These are phyloP conservation scores for Bacidia gigantensis DNA, from an alignment of 495 filamentous ascomycete genomes.

Conservation along the genomic window DNA sequence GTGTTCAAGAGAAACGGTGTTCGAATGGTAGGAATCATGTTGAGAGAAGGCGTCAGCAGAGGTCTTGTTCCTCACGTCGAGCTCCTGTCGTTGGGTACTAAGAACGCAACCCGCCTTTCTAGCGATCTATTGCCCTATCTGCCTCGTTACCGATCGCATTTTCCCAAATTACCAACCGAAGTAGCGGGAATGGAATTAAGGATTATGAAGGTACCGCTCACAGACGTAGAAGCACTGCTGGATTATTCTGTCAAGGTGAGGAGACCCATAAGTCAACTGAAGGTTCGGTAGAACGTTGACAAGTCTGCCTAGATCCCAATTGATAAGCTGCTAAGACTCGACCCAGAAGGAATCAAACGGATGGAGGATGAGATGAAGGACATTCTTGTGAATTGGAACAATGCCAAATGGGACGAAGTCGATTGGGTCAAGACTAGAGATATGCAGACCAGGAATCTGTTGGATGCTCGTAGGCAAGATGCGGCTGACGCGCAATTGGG, in stretches of 20 bases:
- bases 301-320: constrained; percentile 19
- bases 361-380: constrained; percentile 48
- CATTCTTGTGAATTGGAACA: constrained; percentile 55
- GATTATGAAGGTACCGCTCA: constrained; percentile 47
- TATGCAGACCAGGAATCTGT: constrained; percentile 56
- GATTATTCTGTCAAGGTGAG: constrained; percentile 50
- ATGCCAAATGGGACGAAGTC: constrained; percentile 67
- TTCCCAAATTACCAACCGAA: constrained; percentile 43
- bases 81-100: constrained; percentile 58
- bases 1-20: constrained; percentile 63
- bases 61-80: constrained; percentile 51
- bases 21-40: constrained; percentile 64
- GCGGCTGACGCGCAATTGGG: constrained; percentile 42
- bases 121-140: constrained; percentile 72
- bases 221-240: constrained; percentile 72
- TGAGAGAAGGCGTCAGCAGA: constrained; percentile 55
- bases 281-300: constrained; percentile 32
- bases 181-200: constrained; percentile 49
- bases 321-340: constrained; percentile 17
- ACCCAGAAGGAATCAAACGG: constrained; percentile 27
- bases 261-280: constrained; percentile 29
- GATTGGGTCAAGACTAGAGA: constrained; percentile 71
- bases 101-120: constrained; percentile 49
- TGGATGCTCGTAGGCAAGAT: constrained; percentile 51
- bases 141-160: constrained; percentile 44